Evolutionary conservation across 2,329 filamentous ascomycete species (phyloP).

Genomic region (Parafenestella ontariensis): DNA sequence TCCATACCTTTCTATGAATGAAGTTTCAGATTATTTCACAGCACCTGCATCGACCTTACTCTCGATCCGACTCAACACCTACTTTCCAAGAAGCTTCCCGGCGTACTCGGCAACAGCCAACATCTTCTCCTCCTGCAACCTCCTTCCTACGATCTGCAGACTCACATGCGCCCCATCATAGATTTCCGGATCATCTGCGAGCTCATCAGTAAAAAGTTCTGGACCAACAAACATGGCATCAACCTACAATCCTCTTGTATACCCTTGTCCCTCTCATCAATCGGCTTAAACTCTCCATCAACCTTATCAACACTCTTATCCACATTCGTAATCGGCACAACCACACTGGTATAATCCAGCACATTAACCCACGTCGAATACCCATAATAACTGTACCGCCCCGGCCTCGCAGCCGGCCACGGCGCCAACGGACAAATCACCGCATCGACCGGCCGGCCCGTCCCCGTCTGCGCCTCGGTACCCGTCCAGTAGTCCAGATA

Average conservation of each 20-base stretch:
- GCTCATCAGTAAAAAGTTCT: conserved; percentile 9
- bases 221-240: background rate
- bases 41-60: background rate
- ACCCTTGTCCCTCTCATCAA: conserved; percentile 36
- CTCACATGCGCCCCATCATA: conserved; percentile 49
- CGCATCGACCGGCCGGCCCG: conserved; percentile 46
- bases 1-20: too few relatives aligned
- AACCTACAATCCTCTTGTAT: conserved; percentile 40
- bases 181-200: conserved; percentile 48
- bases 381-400: conserved; percentile 43
- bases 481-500: conserved; percentile 50
- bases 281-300: conserved; percentile 30
- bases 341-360: conserved; percentile 44
- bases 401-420: conserved; percentile 42
- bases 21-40: background rate
- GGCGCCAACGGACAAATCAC: conserved; percentile 48
- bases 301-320: conserved; percentile 38
- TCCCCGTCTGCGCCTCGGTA: conserved; percentile 32
- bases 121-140: conserved; percentile 50
- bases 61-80: background rate
- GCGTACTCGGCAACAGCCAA: conserved; percentile 46
- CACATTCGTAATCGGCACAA: conserved; percentile 44
- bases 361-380: conserved; percentile 41
- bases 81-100: conserved; percentile 23
- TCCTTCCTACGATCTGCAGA: conserved; percentile 47